Percentiles rank a stretch among this genome's conserved stretches.
Evolutionary conservation across 345 rosid genomes (phyloP).

Genomic region (Salix brachista): DNA sequence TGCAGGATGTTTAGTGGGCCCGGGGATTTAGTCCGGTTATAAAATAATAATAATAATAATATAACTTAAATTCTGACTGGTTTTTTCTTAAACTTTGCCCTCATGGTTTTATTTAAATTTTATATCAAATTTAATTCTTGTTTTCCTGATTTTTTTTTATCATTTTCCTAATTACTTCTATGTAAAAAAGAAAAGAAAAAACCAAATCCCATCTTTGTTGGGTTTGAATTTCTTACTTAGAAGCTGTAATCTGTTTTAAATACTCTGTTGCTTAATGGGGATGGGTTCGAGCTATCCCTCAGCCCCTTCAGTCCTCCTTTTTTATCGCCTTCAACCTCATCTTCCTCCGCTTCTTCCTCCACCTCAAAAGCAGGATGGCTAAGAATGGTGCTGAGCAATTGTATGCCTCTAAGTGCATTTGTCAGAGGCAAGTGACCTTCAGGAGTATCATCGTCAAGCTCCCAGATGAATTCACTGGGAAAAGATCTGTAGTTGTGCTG

Average conservation of each 20-base stretch:
- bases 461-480: constrained; percentile 84
- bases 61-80: no score
- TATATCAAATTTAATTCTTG: no score
- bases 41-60: no score
- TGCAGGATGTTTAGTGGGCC: no score
- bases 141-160: no score
- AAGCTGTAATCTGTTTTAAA: constrained; percentile 26
- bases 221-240: not conserved
- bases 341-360: constrained; percentile 22
- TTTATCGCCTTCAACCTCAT: not conserved
- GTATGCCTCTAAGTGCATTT: constrained; percentile 87
- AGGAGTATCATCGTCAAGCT: constrained; percentile 65
- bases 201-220: not conserved
- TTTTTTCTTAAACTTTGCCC: no score
- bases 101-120: no score
- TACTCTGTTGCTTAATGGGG: constrained; percentile 8
- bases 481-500: constrained; percentile 85
- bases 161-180: not conserved
- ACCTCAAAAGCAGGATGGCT: constrained; percentile 76
- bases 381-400: constrained; percentile 55
- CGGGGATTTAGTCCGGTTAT: no score
- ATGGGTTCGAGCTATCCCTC: not conserved
- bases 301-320: constrained; percentile 13
- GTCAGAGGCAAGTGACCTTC: constrained; percentile 89
- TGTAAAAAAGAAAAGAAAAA: not conserved